Base-by-base conservation (phyloP, 2,329 filamentous ascomycete species). In the Lecanosticta acicola region DNA sequence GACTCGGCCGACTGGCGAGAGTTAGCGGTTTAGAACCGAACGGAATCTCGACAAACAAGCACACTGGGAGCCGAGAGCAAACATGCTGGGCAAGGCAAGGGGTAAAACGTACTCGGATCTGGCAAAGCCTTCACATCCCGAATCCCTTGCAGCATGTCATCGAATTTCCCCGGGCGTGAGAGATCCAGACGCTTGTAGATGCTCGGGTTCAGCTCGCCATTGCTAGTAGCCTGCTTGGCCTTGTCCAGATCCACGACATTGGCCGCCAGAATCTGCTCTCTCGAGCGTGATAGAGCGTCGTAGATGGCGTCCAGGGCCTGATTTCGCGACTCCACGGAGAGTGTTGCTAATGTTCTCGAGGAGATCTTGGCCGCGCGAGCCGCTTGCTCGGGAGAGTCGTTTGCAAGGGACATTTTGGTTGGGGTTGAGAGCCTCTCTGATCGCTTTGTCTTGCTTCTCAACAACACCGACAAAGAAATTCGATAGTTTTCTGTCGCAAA, bases 111-210 rank as follows among this genome's bases (percentile, higher is more conserved):
- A 93, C 87, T 79, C 56, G 93, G 93, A 70, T 98, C 93, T 39
- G 85, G 79, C 20, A 98, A 76, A 41, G 80, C 77, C 55, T 85
- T 78, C 50, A 98, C 93, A 68, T 95, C 88, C 49, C 94, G 70
- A 50, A 98, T 94, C 19, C 93, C 93, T 71, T 90, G 85, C 54
- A 98, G 76, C 93, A 98, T 97, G 63, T 97, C 93, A 62, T 96
- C 90, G 75, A 85, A 98, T 71, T 97, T 97, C 48, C 91, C 91
- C 63, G 81, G 80, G 66, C 86, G 85, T 39, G 81, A 82, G 39
- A 98, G 74, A 67, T 98, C 91, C 50, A 98, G 76, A 45, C 93
- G 79, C 60, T 94, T 93, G 24, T 96, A 79, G 18, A 97, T 77
- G 61, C 87, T 93, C 60, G 84, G 78, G 65, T 83, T 91, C 40